phyloP scores from a whole-genome alignment of 202 grass and related monocot species.

The Setaria italica region DNA sequence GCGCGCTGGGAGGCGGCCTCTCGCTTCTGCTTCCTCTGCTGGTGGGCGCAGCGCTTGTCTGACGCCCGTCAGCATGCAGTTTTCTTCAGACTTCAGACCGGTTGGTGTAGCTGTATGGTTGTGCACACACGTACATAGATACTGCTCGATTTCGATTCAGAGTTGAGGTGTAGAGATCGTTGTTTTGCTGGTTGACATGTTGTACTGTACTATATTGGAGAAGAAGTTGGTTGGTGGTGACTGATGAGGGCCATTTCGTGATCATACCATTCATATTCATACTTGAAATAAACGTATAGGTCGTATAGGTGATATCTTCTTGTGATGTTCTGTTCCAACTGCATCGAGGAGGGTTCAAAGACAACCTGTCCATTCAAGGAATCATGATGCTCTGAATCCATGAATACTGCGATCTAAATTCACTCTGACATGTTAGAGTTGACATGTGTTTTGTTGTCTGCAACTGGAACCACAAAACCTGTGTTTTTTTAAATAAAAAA shows the following conservation, averaged over 20 bases:
- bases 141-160: slow-evolving; percentile 6
- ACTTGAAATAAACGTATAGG: too few relatives aligned
- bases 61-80: neutral
- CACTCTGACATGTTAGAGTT: neutral
- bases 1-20: neutral
- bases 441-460: neutral
- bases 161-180: neutral
- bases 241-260: neutral
- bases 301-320: too few relatives aligned
- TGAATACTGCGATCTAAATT: neutral
- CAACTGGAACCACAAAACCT: neutral
- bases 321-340: neutral
- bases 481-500: too few relatives aligned
- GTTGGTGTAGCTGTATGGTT: neutral
- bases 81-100: neutral
- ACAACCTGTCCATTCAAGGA: too few relatives aligned
- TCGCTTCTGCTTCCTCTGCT: slow-evolving; percentile 23
- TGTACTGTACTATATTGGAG: too few relatives aligned
- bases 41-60: slow-evolving; percentile 6
- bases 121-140: neutral
- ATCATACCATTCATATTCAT: too few relatives aligned
- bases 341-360: too few relatives aligned
- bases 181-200: slow-evolving; percentile 5
- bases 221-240: neutral
- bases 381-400: too few relatives aligned